Percentiles rank a stretch among this genome's conserved stretches.
These are phyloP conservation scores for Alternaria longipes DNA, from an alignment of 2,329 filamentous ascomycete genomes.

Conservation along the genomic window DNA sequence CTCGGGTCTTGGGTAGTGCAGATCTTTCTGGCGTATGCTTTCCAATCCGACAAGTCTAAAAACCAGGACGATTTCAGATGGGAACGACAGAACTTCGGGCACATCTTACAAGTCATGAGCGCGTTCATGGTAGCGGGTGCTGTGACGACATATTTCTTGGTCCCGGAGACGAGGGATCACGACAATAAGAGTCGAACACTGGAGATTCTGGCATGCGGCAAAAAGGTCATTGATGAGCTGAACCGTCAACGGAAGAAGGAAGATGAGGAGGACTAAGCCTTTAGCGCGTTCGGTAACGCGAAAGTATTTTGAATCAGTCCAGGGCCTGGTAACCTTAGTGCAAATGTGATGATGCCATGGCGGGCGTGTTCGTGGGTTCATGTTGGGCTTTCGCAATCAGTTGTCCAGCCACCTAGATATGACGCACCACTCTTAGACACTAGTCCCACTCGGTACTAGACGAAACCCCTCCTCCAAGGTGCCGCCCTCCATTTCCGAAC, in stretches of 20 bases:
- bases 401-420: background rate
- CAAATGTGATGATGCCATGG: background rate
- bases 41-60: slow-evolving; percentile 24
- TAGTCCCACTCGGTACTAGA: background rate
- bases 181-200: slow-evolving; percentile 45
- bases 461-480: background rate
- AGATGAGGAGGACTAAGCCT: slow-evolving; percentile 31
- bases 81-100: slow-evolving; percentile 42
- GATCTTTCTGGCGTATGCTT: slow-evolving; percentile 49
- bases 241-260: slow-evolving; percentile 37
- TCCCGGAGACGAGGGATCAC: slow-evolving; percentile 46
- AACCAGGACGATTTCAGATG: slow-evolving; percentile 23
- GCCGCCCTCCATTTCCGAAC: no score
- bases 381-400: background rate
- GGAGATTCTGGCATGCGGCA: slow-evolving; percentile 44
- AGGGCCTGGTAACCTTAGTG: background rate
- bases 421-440: background rate
- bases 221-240: slow-evolving; percentile 42
- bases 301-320: background rate
- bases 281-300: background rate
- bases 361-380: background rate
- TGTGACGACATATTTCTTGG: slow-evolving; percentile 42
- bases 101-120: slow-evolving; percentile 46
- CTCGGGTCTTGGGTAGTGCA: slow-evolving; percentile 60
- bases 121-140: slow-evolving; percentile 48